Percentiles rank a stretch among this genome's conserved stretches.
Conservation (phyloP, 1,139 yeast genomes). For the Nakaseomyces kungkrabaensis region DNA sequence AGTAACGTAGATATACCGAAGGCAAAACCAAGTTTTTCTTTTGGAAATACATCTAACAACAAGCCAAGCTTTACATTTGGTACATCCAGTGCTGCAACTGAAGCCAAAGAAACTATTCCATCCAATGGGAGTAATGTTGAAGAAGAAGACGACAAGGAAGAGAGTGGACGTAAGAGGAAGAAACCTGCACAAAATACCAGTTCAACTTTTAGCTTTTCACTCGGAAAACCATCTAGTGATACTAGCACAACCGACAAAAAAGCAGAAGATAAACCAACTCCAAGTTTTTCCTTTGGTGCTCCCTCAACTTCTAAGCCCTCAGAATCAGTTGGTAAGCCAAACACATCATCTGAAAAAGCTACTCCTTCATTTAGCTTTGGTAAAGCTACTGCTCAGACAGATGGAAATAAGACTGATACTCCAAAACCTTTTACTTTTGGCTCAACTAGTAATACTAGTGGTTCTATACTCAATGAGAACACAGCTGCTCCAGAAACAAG, state of each 20-base stretch:
- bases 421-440: not conserved
- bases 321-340: not conserved
- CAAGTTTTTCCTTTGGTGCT: slow-evolving; percentile 7
- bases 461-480: not conserved
- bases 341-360: not conserved
- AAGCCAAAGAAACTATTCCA: not conserved
- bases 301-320: slow-evolving; percentile 2
- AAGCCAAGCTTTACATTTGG: not conserved
- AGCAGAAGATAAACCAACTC: not conserved
- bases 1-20: not conserved
- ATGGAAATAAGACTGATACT: not conserved
- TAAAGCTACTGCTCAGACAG: not conserved
- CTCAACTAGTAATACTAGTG: not conserved
- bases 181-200: not conserved
- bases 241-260: not conserved
- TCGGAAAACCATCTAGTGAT: not conserved
- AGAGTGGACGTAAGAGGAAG: not conserved
- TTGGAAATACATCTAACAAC: not conserved
- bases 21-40: not conserved
- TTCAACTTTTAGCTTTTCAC: not conserved
- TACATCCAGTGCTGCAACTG: not conserved
- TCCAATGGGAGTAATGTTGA: not conserved
- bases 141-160: not conserved
- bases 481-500: not conserved
- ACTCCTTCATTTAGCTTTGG: slow-evolving; percentile 10